Conservation (phyloP, 306 rosid genomes). For the Quercus suber region DNA sequence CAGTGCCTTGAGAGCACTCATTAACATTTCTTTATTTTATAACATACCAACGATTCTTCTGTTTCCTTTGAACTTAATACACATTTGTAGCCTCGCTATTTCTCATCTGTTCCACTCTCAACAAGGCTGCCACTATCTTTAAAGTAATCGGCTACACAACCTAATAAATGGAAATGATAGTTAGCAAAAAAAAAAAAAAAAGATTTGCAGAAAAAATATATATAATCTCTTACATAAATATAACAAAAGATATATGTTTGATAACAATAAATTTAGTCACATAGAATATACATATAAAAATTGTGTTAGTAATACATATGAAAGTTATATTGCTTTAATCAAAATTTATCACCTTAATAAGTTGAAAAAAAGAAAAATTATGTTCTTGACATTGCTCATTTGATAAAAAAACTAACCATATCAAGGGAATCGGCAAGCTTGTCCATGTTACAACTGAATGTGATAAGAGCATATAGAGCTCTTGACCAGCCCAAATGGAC, state of each 20-base stretch:
- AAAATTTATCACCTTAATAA: too few relatives aligned
- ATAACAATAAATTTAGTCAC: too few relatives aligned
- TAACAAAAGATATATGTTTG: too few relatives aligned
- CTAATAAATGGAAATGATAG: constrained; percentile 22
- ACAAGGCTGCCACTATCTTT: constrained; percentile 4
- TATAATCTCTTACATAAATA: too few relatives aligned
- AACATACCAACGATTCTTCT: constrained; percentile 68
- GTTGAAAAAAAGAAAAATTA: too few relatives aligned
- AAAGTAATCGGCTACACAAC: constrained; percentile 50
- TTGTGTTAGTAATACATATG: too few relatives aligned
- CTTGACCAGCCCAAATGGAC: constrained; percentile 91
- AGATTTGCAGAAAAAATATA: too few relatives aligned
- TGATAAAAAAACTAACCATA: constrained; percentile 34
- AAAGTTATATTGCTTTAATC: too few relatives aligned
- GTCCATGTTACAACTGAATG: constrained; percentile 54
- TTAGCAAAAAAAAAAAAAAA: too few relatives aligned
- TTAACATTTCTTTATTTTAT: neutral
- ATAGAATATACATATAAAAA: too few relatives aligned
- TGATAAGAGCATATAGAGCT: constrained; percentile 49
- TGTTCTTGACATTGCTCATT: too few relatives aligned
- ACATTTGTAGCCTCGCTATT: constrained; percentile 60
- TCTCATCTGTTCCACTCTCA: constrained; percentile 26
- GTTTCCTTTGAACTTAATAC: constrained; percentile 54
- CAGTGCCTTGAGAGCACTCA: too few relatives aligned
- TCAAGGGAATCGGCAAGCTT: constrained; percentile 65